Evolutionary conservation across 352 stramenopile species (phyloP), one percentile per base, ranked within the genome.

Genomic region (Poterioochromonas sp.): DNA sequence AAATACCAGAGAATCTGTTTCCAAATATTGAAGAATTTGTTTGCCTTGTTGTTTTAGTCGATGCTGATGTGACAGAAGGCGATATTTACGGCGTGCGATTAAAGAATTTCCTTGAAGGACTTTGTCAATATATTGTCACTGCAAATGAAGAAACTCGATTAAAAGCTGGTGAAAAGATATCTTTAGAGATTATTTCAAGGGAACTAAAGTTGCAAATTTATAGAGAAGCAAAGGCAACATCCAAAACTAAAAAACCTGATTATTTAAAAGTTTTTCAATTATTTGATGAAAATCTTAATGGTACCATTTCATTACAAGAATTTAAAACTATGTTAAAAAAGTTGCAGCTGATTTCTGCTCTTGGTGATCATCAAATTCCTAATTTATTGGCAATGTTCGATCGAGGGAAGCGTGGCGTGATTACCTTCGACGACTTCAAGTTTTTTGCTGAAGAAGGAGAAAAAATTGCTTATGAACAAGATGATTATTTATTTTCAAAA

Each of bases 391-490:
- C 49, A 34, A 22, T 39, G 47, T 68, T 78, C 22, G 54, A 69
- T 11, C 5, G 47, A 35, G 47, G 8, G 29, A 78, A 78, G 22
- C 39, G 35, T 11, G 43, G 43, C 5, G 3, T 32, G 18, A 51
- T 78, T 29, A 44, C 34, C 12, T 65, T 43, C 22, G 71, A 78
- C 11, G 71, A 78, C 47, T 78, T 78, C 34, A 29, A n/a, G 3
- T 40, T 43, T 15, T 78, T 69, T 53, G 71, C 32, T 35, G 47
- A 78, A 22, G 40, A 76, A 26, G 69, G 40, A 29, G 29, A 58
- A 8, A 63, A 12, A 2, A 76, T 29, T 3, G 40, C 8, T 12
- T 8, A 8, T 32, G 8, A 71, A 12, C 12, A 18, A 26, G 62
- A 71, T 47, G 62, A 58, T 26, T 58, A 15, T 15, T 58, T 58